These are phyloP conservation scores for Penicillium pancosmium DNA, from an alignment of 495 filamentous ascomycete genomes.

Conservation along the genomic window DNA sequence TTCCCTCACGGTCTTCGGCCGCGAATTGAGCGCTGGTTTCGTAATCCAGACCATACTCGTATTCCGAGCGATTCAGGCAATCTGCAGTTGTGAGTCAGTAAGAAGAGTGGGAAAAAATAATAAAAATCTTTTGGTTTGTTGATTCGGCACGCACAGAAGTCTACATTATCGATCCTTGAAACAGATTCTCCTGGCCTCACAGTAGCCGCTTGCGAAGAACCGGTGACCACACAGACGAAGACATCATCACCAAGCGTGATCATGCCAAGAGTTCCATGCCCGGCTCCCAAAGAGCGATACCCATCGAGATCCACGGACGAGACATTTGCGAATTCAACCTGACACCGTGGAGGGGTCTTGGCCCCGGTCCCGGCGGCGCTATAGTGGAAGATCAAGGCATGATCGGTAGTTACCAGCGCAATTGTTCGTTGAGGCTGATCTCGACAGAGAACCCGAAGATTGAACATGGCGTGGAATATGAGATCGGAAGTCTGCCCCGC, in stretches of 20 bases:
- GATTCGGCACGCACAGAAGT: constrained; percentile 65
- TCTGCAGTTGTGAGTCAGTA: constrained; percentile 44
- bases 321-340: constrained; percentile 80
- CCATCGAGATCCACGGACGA: constrained; percentile 67
- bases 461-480: constrained; percentile 36
- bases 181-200: constrained; percentile 87
- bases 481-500: not conserved
- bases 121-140: not conserved
- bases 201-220: constrained; percentile 73
- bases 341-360: constrained; percentile 66
- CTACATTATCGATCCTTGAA: constrained; percentile 81
- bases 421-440: constrained; percentile 85
- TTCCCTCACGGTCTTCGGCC: constrained; percentile 51
- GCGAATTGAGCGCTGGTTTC: constrained; percentile 57
- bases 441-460: constrained; percentile 42
- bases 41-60: constrained; percentile 71
- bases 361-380: constrained; percentile 53
- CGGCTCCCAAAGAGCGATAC: constrained; percentile 75
- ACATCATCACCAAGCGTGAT: constrained; percentile 84
- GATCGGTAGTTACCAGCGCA: constrained; percentile 73
- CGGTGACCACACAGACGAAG: constrained; percentile 89
- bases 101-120: not conserved
- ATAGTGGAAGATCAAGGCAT: constrained; percentile 83
- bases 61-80: constrained; percentile 82
- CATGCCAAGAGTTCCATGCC: constrained; percentile 86